Conservation (phyloP, 129 eudicot species). For the Heracleum sosnowskyi region DNA sequence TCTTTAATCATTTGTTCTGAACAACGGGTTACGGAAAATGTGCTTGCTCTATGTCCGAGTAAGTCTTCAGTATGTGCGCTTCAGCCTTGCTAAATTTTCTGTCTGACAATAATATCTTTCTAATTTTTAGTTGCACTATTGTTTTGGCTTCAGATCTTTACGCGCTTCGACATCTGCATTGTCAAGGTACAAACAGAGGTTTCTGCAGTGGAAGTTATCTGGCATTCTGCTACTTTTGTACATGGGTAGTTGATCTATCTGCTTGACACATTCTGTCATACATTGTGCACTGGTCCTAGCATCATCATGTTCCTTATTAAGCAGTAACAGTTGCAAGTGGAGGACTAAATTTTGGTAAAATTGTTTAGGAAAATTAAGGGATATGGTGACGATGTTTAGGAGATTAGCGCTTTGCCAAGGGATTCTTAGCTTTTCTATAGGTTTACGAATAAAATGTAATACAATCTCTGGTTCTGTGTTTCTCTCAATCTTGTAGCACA, state of each 20-base stretch:
- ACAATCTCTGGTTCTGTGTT: background rate
- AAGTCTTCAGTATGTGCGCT: slow-evolving; percentile 16
- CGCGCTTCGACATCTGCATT: slow-evolving; percentile 26
- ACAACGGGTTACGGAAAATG: slow-evolving; percentile 53
- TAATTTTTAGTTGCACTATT: background rate
- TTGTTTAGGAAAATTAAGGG: background rate
- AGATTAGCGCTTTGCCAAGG: background rate
- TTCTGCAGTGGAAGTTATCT: slow-evolving; percentile 23
- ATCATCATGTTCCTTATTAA: background rate
- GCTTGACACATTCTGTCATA: background rate
- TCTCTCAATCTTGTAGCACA: too few species aligned
- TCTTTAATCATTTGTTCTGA: background rate
- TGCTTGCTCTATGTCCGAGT: slow-evolving; percentile 37
- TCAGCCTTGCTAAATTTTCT: background rate
- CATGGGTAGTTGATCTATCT: slow-evolving; percentile 27
- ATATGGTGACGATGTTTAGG: background rate
- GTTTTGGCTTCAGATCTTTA: slow-evolving; percentile 27
- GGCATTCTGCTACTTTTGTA: slow-evolving; percentile 51
- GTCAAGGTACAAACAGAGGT: slow-evolving; percentile 14
- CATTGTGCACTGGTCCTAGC: background rate
- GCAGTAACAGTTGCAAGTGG: background rate
- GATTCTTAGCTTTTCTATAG: slow-evolving; percentile 2
- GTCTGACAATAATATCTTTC: background rate
- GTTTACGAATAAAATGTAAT: background rate
- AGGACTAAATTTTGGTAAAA: slow-evolving; percentile 6